Evolutionary conservation across 2,329 filamentous ascomycete genomes (phyloP).

Genomic region (Fusarium sp.): DNA sequence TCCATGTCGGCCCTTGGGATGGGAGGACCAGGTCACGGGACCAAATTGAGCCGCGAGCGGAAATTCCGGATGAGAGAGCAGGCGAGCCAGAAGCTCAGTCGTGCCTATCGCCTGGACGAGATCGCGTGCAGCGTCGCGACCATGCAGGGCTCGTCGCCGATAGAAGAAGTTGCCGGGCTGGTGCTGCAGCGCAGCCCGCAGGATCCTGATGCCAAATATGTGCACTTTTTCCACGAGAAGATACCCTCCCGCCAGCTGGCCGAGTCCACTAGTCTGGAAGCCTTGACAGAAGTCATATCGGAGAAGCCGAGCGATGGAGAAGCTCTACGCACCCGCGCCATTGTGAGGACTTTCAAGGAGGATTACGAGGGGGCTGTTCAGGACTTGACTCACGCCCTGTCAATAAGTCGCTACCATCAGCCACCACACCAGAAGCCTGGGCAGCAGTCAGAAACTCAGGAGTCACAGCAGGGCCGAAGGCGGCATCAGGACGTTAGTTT

Average conservation of each 20-base stretch:
- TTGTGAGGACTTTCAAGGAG: conserved; percentile 77
- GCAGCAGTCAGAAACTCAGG: conserved; percentile 58
- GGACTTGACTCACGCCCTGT: conserved; percentile 74
- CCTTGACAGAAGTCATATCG: conserved; percentile 72
- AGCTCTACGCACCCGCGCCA: conserved; percentile 74
- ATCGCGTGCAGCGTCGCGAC: conserved; percentile 82
- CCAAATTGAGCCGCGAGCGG: conserved; percentile 76
- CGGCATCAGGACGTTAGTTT: conserved; percentile 49
- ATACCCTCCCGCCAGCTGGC: conserved; percentile 78
- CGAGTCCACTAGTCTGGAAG: conserved; percentile 71
- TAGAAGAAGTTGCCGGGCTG: conserved; percentile 77
- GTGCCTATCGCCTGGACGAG: conserved; percentile 82
- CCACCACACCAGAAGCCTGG: conserved; percentile 62
- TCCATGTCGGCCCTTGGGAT: conserved; percentile 34
- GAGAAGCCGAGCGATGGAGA: conserved; percentile 69
- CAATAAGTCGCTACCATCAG: conserved; percentile 60
- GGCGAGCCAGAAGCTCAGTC: conserved; percentile 77
- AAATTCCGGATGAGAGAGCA: conserved; percentile 82
- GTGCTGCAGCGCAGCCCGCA: conserved; percentile 74
- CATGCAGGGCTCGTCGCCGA: conserved; percentile 79
- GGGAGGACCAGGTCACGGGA: conserved; percentile 62
- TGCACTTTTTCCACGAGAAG: conserved; percentile 94
- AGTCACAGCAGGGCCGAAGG: conserved; percentile 33
- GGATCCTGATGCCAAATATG: conserved; percentile 79
- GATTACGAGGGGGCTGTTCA: conserved; percentile 73